These are phyloP conservation scores for Arthroderma sp. DNA, from an alignment of 2,329 filamentous ascomycete species.

Conservation along the genomic window DNA sequence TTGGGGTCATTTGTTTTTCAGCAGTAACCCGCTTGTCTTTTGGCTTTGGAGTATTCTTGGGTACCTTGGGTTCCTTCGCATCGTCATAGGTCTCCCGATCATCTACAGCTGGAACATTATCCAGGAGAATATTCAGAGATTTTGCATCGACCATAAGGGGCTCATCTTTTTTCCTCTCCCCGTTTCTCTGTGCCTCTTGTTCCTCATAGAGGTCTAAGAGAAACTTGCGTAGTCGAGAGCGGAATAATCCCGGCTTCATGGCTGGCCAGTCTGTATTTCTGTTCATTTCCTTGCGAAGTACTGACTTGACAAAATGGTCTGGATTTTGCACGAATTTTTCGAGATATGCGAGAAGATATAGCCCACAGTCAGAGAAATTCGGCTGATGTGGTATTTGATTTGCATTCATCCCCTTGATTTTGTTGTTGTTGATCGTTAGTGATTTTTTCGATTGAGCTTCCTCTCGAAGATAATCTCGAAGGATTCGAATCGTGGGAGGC, in stretches of 20 bases:
- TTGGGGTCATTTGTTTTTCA: neutral
- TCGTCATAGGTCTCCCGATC: neutral
- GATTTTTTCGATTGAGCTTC: constrained; percentile 58
- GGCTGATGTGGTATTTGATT: constrained; percentile 64
- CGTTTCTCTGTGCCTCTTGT: constrained; percentile 33
- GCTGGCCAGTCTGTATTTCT: constrained; percentile 43
- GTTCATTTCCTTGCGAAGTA: constrained; percentile 55
- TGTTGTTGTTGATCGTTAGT: constrained; percentile 35
- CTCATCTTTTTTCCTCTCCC: neutral
- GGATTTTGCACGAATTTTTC: constrained; percentile 69
- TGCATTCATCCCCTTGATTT: constrained; percentile 54
- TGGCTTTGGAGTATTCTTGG: neutral
- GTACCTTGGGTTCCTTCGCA: neutral
- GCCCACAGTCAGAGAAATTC: constrained; percentile 80
- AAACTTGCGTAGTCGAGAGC: constrained; percentile 52
- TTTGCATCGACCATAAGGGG: constrained; percentile 11
- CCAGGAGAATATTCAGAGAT: constrained; percentile 13
- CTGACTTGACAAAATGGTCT: constrained; percentile 52
- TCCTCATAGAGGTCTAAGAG: constrained; percentile 52
- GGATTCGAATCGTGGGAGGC: constrained; percentile 48
- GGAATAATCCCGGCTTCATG: constrained; percentile 46
- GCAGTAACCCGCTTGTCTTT: neutral
- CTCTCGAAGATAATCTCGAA: constrained; percentile 64
- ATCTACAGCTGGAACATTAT: neutral
- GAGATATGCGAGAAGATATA: constrained; percentile 76